Percentiles rank a stretch among this genome's conserved stretches.
Conservation (phyloP, 2,329 filamentous ascomycete genomes). For the Phyllosticta citriasiana region DNA sequence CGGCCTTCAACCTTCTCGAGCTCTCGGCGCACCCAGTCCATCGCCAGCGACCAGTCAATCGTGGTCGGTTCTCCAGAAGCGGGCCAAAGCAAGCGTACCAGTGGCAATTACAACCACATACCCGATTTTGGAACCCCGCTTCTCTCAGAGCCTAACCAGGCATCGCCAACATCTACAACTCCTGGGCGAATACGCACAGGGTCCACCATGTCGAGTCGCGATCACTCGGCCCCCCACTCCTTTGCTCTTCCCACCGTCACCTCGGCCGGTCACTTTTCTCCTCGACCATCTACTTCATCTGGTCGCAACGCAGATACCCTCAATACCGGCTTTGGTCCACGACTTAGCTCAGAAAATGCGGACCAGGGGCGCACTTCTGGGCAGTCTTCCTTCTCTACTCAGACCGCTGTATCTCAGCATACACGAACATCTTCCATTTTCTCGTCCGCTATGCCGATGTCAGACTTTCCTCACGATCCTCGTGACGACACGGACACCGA, state of each 20-base stretch:
- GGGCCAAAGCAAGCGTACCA: conserved; percentile 3
- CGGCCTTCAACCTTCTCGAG: conserved; percentile 28
- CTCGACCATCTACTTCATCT: conserved; percentile 23
- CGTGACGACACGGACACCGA: conserved; percentile 19
- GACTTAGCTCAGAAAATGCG: conserved; percentile 20
- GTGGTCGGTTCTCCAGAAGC: conserved; percentile 4
- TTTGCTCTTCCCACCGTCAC: conserved; percentile 6
- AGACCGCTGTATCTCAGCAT: not conserved
- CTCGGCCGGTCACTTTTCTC: conserved; percentile 24
- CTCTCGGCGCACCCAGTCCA: conserved; percentile 33
- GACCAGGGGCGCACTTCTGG: conserved; percentile 29
- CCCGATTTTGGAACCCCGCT: conserved; percentile 40
- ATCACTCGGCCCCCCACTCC: conserved; percentile 40
- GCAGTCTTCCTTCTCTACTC: conserved; percentile 15
- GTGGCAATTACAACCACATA: conserved; percentile 9
- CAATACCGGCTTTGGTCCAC: not conserved
- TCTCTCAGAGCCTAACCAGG: conserved; percentile 32
- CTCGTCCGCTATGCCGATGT: conserved; percentile 74
- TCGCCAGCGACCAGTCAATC: conserved; percentile 28
- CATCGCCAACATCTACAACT: conserved; percentile 7
- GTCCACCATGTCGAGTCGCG: conserved; percentile 43
- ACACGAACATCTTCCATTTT: conserved; percentile 65
- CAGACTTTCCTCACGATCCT: conserved; percentile 40
- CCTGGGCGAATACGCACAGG: conserved; percentile 44
- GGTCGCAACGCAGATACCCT: conserved; percentile 4